Percentiles rank a stretch among this genome's conserved stretches.
Evolutionary conservation across 2,329 filamentous ascomycete genomes (phyloP).

Genomic region (Epichloe hybrida): DNA sequence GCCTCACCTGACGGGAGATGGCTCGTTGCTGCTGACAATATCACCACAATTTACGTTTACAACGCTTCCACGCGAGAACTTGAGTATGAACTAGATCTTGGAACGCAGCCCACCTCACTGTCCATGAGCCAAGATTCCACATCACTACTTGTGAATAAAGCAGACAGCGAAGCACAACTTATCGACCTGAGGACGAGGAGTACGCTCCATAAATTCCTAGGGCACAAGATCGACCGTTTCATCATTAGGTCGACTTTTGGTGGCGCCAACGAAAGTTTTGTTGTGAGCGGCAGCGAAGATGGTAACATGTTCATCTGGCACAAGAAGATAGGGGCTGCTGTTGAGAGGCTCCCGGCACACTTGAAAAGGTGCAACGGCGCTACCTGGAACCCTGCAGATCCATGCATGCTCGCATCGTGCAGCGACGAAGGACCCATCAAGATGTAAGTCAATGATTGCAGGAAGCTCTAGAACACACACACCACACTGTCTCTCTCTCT

Average conservation of each 20-base stretch:
- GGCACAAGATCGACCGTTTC: constrained; percentile 60
- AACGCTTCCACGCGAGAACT: constrained; percentile 61
- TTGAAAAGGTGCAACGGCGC: constrained; percentile 67
- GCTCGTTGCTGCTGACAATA: constrained; percentile 64
- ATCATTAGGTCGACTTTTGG: constrained; percentile 78
- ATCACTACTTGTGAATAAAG: constrained; percentile 70
- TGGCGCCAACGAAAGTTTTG: constrained; percentile 85
- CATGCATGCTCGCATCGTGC: constrained; percentile 76
- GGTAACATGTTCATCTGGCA: constrained; percentile 79
- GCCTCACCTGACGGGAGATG: constrained; percentile 68
- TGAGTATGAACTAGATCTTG: constrained; percentile 55
- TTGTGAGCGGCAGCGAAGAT: constrained; percentile 79
- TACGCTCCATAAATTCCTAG: constrained; percentile 60
- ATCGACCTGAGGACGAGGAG: constrained; percentile 63
- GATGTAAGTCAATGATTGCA: constrained; percentile 48
- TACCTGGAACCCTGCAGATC: constrained; percentile 74
- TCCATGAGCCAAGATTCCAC: constrained; percentile 70
- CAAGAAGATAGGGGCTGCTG: constrained; percentile 61
- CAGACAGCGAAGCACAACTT: constrained; percentile 62
- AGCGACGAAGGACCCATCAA: constrained; percentile 77
- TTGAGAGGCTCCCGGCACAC: constrained; percentile 69
- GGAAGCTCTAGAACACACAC: neutral
- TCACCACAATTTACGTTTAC: constrained; percentile 64
- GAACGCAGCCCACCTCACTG: constrained; percentile 62
- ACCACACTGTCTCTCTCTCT: neutral